Conservation (phyloP, 2,329 filamentous ascomycete species). For the Curvularia sp. region DNA sequence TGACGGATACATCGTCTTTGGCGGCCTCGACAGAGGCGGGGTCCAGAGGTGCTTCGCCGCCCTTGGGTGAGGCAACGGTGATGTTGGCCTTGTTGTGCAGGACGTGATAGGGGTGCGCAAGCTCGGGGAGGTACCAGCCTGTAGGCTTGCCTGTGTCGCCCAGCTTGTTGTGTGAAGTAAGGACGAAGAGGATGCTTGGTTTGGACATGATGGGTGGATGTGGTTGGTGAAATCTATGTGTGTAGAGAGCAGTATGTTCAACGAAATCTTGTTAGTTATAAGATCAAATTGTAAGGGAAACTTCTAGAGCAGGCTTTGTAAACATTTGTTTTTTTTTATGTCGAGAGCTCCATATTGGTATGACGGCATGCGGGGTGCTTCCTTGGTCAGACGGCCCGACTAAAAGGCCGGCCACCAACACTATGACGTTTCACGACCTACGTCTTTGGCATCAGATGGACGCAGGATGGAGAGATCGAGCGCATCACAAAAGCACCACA, state of each 20-base stretch:
- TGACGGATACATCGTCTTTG: constrained; percentile 56
- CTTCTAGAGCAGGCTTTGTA: not conserved
- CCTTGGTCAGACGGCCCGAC: not conserved
- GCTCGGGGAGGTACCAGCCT: constrained; percentile 70
- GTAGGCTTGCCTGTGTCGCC: constrained; percentile 60
- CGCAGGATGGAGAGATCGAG: no score
- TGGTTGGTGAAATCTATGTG: not conserved
- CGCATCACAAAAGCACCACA: no score
- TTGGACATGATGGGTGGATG: constrained; percentile 20
- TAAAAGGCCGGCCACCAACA: not conserved
- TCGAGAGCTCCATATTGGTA: not conserved
- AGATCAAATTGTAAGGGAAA: not conserved
- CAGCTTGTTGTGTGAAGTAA: constrained; percentile 66
- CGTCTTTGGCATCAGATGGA: no score
- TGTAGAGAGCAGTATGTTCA: not conserved
- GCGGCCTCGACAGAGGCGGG: constrained; percentile 50
- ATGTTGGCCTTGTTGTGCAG: constrained; percentile 49
- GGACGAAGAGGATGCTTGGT: constrained; percentile 72
- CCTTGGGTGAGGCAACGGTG: constrained; percentile 51
- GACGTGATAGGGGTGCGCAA: constrained; percentile 51
- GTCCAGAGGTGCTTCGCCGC: constrained; percentile 50
- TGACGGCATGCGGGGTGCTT: not conserved
- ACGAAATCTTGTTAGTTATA: not conserved
- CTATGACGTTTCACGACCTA: not conserved
- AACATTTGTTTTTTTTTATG: not conserved